These are phyloP conservation scores for Blumeria hordei DNA, from an alignment of 2,329 filamentous ascomycete species.

Conservation along the genomic window DNA sequence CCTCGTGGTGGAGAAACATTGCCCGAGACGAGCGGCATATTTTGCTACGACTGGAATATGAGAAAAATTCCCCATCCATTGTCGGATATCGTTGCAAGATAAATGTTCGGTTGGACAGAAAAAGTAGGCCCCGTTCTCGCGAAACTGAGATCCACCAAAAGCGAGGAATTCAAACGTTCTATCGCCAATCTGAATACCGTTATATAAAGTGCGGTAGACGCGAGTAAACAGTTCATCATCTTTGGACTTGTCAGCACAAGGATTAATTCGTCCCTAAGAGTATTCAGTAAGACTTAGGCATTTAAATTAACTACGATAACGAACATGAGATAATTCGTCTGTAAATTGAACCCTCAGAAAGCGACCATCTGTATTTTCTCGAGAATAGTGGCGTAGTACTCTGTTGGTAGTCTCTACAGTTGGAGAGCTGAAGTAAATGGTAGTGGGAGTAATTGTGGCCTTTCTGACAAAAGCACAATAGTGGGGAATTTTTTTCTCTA, in stretches of 20 bases:
- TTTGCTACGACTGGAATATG: constrained; percentile 73
- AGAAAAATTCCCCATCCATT: constrained; percentile 67
- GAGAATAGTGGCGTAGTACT: constrained; percentile 47
- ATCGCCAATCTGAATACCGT: constrained; percentile 65
- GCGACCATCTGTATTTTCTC: constrained; percentile 37
- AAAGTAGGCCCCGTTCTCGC: constrained; percentile 81
- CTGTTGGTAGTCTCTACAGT: constrained; percentile 71
- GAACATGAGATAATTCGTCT: constrained; percentile 36
- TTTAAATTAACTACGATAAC: neutral
- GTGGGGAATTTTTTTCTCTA: constrained; percentile 30
- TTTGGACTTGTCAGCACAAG: constrained; percentile 23
- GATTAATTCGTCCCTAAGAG: constrained; percentile 32
- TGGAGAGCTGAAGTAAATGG: constrained; percentile 54
- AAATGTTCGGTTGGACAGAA: constrained; percentile 48
- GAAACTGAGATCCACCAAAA: constrained; percentile 85
- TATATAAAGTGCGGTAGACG: constrained; percentile 42
- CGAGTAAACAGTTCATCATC: constrained; percentile 52
- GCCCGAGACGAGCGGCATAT: constrained; percentile 67
- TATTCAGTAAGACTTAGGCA: constrained; percentile 3
- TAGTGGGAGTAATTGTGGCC: constrained; percentile 62
- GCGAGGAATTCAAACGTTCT: constrained; percentile 74
- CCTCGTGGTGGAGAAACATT: constrained; percentile 86
- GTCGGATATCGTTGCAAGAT: constrained; percentile 52
- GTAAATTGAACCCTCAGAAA: constrained; percentile 81
- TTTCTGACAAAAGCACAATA: constrained; percentile 59